Percentiles rank a stretch among this genome's conserved stretches.
Conservation (phyloP, 2,329 filamentous ascomycete genomes). For the Penicillium sp. region DNA sequence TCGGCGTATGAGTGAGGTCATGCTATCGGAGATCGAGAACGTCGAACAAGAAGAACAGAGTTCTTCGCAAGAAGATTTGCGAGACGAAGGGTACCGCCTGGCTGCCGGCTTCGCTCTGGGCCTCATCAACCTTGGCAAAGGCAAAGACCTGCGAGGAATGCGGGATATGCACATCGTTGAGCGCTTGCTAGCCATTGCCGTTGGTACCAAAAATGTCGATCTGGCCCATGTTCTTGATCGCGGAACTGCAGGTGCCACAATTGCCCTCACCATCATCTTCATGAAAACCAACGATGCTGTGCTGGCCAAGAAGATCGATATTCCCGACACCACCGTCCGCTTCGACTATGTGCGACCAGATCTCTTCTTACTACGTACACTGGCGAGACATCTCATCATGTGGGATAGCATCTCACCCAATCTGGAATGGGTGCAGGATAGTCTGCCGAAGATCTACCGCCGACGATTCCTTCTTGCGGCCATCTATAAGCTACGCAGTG, state of each 20-base stretch:
- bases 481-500: slow-evolving; percentile 69
- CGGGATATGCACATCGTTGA: slow-evolving; percentile 94
- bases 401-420: slow-evolving; percentile 82
- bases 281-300: slow-evolving; percentile 93
- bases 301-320: slow-evolving; percentile 87
- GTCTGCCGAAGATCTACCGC: slow-evolving; percentile 73
- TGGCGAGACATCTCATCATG: slow-evolving; percentile 88
- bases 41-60: slow-evolving; percentile 76
- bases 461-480: slow-evolving; percentile 62
- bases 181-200: slow-evolving; percentile 80
- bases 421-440: slow-evolving; percentile 74
- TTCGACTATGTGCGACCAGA: slow-evolving; percentile 97
- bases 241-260: slow-evolving; percentile 88
- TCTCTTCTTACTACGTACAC: slow-evolving; percentile 83
- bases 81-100: slow-evolving; percentile 94
- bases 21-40: slow-evolving; percentile 96
- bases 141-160: slow-evolving; percentile 81
- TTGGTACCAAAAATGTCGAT: slow-evolving; percentile 87
- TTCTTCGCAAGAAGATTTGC: slow-evolving; percentile 72
- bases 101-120: slow-evolving; percentile 92
- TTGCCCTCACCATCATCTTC: slow-evolving; percentile 88
- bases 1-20: slow-evolving; percentile 97
- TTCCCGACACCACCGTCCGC: slow-evolving; percentile 85
- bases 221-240: slow-evolving; percentile 91
- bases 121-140: slow-evolving; percentile 92